Evolutionary conservation across 345 rosid species (phyloP).

Genomic region (Salix viminalis): DNA sequence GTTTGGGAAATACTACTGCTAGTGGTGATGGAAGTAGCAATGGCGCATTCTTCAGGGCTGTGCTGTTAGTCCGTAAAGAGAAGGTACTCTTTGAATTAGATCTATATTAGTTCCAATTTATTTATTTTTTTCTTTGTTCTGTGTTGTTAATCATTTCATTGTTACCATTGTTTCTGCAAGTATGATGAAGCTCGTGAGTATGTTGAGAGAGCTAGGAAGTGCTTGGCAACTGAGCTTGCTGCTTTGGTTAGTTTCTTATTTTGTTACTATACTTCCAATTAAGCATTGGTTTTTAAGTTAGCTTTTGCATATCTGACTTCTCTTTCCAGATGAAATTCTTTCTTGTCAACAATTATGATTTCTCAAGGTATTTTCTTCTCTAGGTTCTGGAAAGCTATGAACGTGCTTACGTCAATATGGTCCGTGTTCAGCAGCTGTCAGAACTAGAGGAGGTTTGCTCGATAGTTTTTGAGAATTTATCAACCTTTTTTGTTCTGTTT

Average conservation of each 20-base stretch:
- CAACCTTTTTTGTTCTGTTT: conserved; percentile 8
- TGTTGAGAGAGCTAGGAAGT: conserved; percentile 93
- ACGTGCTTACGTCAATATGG: conserved; percentile 95
- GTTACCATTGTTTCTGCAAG: conserved; percentile 32
- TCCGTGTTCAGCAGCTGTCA: conserved; percentile 96
- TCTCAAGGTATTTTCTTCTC: conserved; percentile 11
- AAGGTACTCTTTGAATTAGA: conserved; percentile 42
- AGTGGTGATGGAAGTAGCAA: conserved; percentile 90
- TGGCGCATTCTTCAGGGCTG: conserved; percentile 97
- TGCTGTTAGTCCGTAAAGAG: conserved; percentile 70
- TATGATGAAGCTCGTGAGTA: conserved; percentile 91
- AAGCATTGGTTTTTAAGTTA: background rate
- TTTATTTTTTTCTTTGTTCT: background rate
- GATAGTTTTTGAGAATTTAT: conserved; percentile 6
- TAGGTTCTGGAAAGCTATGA: conserved; percentile 98
- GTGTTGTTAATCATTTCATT: conserved; percentile 6
- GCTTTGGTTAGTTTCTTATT: conserved; percentile 68
- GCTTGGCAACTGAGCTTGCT: conserved; percentile 98
- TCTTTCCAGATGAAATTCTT: background rate
- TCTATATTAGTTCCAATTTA: background rate
- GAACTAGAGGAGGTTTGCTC: conserved; percentile 89
- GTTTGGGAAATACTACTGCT: conserved; percentile 78
- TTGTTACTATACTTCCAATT: background rate
- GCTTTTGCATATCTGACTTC: background rate
- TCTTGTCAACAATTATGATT: background rate